These are phyloP conservation scores for Macrotyloma uniflorum DNA, from an alignment of 306 rosid species.

Conservation along the genomic window DNA sequence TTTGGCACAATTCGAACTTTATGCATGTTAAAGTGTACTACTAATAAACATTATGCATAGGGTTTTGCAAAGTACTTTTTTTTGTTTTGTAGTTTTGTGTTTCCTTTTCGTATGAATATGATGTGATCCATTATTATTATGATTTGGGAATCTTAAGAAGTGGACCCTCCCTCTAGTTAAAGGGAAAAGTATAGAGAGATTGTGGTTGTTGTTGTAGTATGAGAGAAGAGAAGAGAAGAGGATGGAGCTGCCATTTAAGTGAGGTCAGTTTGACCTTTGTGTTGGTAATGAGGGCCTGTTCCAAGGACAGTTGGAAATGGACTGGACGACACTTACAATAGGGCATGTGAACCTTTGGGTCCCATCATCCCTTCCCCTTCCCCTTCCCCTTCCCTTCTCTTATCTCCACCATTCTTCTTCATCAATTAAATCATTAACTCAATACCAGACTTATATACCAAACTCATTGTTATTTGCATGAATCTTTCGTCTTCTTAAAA, in stretches of 20 bases:
- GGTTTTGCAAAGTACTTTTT: not conserved
- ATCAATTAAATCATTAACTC: no score
- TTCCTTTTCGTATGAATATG: not conserved
- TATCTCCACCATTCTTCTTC: no score
- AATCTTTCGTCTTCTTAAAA: no score
- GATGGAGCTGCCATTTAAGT: not conserved
- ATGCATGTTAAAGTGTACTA: no score
- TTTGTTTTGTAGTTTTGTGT: no score
- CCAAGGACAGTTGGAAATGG: conserved; percentile 57
- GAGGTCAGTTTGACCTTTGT: conserved; percentile 46
- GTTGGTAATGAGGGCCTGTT: conserved; percentile 23
- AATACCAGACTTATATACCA: no score
- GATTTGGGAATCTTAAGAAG: conserved; percentile 31
- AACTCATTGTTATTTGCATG: no score
- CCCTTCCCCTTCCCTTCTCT: not conserved
- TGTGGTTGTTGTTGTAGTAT: not conserved
- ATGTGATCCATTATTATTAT: not conserved
- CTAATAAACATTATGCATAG: not conserved
- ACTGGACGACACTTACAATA: conserved; percentile 48
- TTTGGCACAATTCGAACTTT: no score
- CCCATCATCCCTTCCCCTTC: conserved; percentile 32
- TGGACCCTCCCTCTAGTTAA: not conserved
- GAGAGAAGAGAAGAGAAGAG: not conserved
- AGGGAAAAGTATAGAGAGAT: not conserved
- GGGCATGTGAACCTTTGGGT: conserved; percentile 65